Base-by-base conservation (phyloP, 805 yeast genomes). In the Starmerella apis region DNA sequence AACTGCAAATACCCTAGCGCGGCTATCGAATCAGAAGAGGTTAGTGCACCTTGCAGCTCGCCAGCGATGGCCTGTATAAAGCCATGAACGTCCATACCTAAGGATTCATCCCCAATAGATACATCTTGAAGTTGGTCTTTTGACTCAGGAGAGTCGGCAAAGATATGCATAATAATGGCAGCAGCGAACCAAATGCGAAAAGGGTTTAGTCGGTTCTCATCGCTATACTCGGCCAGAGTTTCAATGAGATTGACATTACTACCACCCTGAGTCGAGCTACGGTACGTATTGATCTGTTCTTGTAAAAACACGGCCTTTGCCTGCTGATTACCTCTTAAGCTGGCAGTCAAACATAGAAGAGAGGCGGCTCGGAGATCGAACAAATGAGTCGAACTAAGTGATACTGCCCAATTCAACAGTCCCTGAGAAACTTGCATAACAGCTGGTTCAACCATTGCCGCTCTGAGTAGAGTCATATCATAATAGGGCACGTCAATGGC, bases 401-500 rank as follows among this genome's bases (percentile, higher is more conserved):
- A 75, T 7, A 90, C 66, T 30, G 86, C 73, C 98, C 98, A 92
- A 55, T 83, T 81, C 27, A 90, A 61, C 45, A 92, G 69, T 0
- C 94, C 86, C 25, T 74, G 71, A 0, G 82, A 71, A 0, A 85
- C 94, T 0, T 96, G 90, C 2, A 86, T 66, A 1, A 75, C 53
- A 24, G 56, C 59, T 4, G 63, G 69, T 46, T 58, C 65, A 3
- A 16, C 24, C 4, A 56, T 51, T 33, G 62, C 67, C 6, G 58
- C 57, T 11, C 59, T 55, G 0, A 80, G 79, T 47, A 77, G 60
- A 4, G 81, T 71, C 10, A 95, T 86, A 60, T 86, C 96, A 49
- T 88, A 71, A 61, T 81, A 86, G 0, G 98, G 98, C 7, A 92
- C 96, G 64, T 92, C 97, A 13, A 90, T 80, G 48, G 79, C 79